A percentile compares a stretch with the other conserved stretches of the same genome.
Evolutionary conservation across 2,329 filamentous ascomycete species (phyloP).

Genomic region (Cryphonectria carpinicola): DNA sequence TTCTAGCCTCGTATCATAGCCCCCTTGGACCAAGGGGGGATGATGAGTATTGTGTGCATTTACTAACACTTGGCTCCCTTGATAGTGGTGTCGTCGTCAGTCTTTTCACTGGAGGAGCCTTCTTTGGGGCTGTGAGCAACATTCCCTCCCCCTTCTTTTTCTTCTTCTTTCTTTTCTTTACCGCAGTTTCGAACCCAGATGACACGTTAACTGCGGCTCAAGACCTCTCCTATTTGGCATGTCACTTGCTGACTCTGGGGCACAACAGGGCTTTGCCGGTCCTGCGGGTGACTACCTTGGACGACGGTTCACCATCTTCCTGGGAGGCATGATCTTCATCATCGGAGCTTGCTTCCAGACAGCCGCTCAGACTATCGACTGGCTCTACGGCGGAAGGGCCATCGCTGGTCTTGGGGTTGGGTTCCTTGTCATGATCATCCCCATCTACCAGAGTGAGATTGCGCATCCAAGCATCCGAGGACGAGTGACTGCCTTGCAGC

Average conservation of each 20-base stretch:
- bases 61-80: neutral
- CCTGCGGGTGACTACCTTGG: constrained; percentile 66
- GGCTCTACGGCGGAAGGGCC: constrained; percentile 71
- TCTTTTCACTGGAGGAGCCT: constrained; percentile 78
- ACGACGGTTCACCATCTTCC: constrained; percentile 71
- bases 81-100: constrained; percentile 71
- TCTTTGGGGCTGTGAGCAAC: constrained; percentile 60
- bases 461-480: constrained; percentile 79
- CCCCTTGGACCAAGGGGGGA: constrained; percentile 17
- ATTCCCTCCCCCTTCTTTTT: neutral
- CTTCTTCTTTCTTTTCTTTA: neutral
- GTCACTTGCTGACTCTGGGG: neutral
- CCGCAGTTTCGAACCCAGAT: neutral
- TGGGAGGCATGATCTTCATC: constrained; percentile 72
- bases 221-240: neutral
- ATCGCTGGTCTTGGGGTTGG: constrained; percentile 68
- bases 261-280: constrained; percentile 57
- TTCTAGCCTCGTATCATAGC: neutral
- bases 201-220: neutral
- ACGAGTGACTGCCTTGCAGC: constrained; percentile 74
- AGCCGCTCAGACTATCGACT: constrained; percentile 60
- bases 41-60: constrained; percentile 4
- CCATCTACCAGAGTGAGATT: constrained; percentile 79
- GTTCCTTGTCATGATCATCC: constrained; percentile 46
- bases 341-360: constrained; percentile 76